Conservation (phyloP, 768 basidiomycete species). For the Hydnum rufescens region DNA sequence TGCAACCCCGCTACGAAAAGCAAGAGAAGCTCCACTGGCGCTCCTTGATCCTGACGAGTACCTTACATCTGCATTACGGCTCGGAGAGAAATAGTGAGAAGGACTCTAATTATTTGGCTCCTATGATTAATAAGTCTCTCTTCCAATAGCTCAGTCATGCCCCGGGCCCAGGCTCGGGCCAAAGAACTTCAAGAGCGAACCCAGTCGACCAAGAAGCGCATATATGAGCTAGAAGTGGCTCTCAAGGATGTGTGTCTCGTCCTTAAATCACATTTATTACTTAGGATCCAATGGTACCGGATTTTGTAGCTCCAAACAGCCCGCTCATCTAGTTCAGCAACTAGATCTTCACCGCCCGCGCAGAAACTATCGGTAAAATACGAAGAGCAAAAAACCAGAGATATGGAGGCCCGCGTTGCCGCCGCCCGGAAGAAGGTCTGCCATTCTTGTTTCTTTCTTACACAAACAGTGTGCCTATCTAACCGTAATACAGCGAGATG, state of each 20-base stretch:
- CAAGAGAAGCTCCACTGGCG: slow-evolving; percentile 4
- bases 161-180: slow-evolving; percentile 4
- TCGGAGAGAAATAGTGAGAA: slow-evolving; percentile 10
- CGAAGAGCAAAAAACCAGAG: slow-evolving; percentile 6
- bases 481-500: too few relatives aligned
- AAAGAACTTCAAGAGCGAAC: too few relatives aligned
- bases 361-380: slow-evolving; percentile 6
- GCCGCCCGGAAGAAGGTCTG: slow-evolving; percentile 8
- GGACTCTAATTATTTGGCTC: background rate
- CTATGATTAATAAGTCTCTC: too few relatives aligned
- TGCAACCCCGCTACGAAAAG: slow-evolving; percentile 8
- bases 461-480: too few relatives aligned
- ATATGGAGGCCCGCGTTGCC: slow-evolving; percentile 8
- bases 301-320: background rate
- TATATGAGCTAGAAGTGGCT: background rate
- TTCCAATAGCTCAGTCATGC: slow-evolving; percentile 8
- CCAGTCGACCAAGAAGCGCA: background rate
- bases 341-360: background rate
- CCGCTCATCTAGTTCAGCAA: too few relatives aligned
- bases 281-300: background rate
- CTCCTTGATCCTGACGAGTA: slow-evolving; percentile 7
- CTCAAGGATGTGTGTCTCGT: background rate
- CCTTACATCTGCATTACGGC: slow-evolving; percentile 6
- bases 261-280: background rate
- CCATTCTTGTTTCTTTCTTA: background rate